These are phyloP conservation scores for Pulveroboletus sp. DNA, from an alignment of 768 basidiomycete species.

Conservation along the genomic window DNA sequence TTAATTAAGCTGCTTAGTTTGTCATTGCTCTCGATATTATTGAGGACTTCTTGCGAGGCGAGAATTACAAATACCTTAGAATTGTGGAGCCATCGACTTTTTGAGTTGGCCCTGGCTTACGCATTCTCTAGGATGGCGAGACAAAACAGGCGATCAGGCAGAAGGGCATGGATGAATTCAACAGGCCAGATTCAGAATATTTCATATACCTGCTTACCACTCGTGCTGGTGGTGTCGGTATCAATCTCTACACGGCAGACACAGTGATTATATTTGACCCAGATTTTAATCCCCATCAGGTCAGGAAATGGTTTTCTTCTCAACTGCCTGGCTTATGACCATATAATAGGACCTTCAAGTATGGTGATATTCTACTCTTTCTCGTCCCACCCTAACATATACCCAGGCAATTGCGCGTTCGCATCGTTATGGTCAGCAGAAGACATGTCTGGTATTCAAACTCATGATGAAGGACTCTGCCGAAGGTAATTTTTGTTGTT, in stretches of 20 bases:
- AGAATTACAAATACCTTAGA: conserved; percentile 74
- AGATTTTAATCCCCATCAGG: conserved; percentile 98
- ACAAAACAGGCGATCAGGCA: conserved; percentile 84
- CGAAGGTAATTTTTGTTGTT: conserved; percentile 52
- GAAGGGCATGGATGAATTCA: conserved; percentile 93
- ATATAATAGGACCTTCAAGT: conserved; percentile 76
- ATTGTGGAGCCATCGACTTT: conserved; percentile 43
- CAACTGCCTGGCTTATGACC: conserved; percentile 8
- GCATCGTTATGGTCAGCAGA: conserved; percentile 92
- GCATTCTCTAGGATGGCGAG: conserved; percentile 67
- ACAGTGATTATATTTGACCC: conserved; percentile 93
- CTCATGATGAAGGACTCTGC: conserved; percentile 93
- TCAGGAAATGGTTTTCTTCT: conserved; percentile 27
- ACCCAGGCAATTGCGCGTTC: conserved; percentile 87
- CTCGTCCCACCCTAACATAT: conserved; percentile 3
- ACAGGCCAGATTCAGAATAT: conserved; percentile 77
- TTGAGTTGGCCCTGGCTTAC: conserved; percentile 5
- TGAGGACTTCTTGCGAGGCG: conserved; percentile 84
- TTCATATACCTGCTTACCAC: conserved; percentile 92
- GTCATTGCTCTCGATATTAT: conserved; percentile 80
- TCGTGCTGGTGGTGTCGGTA: conserved; percentile 89
- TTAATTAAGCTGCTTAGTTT: conserved; percentile 50
- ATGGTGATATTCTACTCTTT: conserved; percentile 21
- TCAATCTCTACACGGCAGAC: conserved; percentile 90
- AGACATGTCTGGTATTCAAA: conserved; percentile 93